Evolutionary conservation across 192 early-diverging fungal species (phyloP).

Genomic region (Dissophora globulifera): DNA sequence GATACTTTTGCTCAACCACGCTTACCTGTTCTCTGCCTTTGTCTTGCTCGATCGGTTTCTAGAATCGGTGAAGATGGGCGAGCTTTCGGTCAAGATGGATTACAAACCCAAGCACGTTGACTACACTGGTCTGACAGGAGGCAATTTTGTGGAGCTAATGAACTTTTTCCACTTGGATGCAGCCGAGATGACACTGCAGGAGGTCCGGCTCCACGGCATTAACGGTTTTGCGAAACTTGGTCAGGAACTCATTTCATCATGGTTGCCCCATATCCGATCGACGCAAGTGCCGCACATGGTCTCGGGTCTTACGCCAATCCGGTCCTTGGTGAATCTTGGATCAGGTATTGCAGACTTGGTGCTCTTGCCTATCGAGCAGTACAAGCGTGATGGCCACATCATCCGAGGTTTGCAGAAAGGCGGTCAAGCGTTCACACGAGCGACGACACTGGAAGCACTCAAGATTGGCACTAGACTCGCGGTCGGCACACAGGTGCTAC

Average conservation of each 20-base stretch:
- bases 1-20: neutral
- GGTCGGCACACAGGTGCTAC: conserved; percentile 86
- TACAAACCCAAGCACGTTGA: conserved; percentile 97
- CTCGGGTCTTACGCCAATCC: conserved; percentile 88
- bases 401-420: conserved; percentile 89
- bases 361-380: conserved; percentile 93
- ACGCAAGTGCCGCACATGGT: conserved; percentile 92
- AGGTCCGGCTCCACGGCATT: conserved; percentile 81
- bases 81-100: conserved; percentile 89
- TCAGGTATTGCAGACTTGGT: conserved; percentile 93
- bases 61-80: conserved; percentile 73
- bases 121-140: conserved; percentile 72
- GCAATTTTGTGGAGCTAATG: conserved; percentile 84
- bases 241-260: conserved; percentile 73
- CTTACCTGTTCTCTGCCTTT: neutral
- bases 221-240: conserved; percentile 74
- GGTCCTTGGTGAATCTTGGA: conserved; percentile 90
- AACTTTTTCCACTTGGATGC: conserved; percentile 95
- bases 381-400: conserved; percentile 89
- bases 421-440: conserved; percentile 87
- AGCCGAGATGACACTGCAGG: conserved; percentile 86
- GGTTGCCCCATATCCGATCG: conserved; percentile 93
- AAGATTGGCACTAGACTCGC: conserved; percentile 88
- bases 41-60: too few relatives aligned
- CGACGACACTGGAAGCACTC: conserved; percentile 92